Conservation (phyloP, 2,329 filamentous ascomycete genomes). For the Penicillium freii region DNA sequence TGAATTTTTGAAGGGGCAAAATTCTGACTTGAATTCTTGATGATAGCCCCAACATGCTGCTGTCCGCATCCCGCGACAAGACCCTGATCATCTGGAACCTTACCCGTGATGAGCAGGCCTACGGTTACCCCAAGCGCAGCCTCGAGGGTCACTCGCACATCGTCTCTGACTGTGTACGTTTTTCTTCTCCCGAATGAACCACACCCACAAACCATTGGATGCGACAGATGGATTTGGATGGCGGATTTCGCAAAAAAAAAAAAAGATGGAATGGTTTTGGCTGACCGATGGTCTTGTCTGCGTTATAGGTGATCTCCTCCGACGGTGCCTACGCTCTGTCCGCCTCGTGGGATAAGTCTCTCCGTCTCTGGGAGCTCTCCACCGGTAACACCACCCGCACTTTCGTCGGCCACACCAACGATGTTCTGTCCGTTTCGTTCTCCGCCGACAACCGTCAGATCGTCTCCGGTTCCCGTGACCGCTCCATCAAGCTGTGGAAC, state of each 20-base stretch:
- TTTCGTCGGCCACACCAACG: conserved; percentile 99
- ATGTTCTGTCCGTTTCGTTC: conserved; percentile 99
- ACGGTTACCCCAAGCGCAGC: conserved; percentile 98
- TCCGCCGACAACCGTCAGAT: conserved; percentile 99
- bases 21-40: conserved; percentile 38
- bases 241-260: not conserved
- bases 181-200: conserved; percentile 18
- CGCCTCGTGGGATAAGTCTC: conserved; percentile 99
- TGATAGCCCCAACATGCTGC: conserved; percentile 94
- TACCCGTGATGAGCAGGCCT: conserved; percentile 95
- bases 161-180: conserved; percentile 98
- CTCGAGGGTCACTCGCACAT: conserved; percentile 99
- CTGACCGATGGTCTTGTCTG: conserved; percentile 29
- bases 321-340: conserved; percentile 99
- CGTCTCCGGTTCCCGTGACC: conserved; percentile 96
- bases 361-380: conserved; percentile 98
- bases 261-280: conserved; percentile 23
- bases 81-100: conserved; percentile 99
- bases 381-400: conserved; percentile 95
- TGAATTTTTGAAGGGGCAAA: conserved; percentile 27
- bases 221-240: conserved; percentile 12
- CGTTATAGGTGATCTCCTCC: conserved; percentile 86
- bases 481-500: conserved; percentile 99
- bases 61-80: conserved; percentile 97
- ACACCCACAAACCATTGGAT: conserved; percentile 11